Conservation (phyloP, 148 eudicot genomes). For the Arctostaphylos glauca region DNA sequence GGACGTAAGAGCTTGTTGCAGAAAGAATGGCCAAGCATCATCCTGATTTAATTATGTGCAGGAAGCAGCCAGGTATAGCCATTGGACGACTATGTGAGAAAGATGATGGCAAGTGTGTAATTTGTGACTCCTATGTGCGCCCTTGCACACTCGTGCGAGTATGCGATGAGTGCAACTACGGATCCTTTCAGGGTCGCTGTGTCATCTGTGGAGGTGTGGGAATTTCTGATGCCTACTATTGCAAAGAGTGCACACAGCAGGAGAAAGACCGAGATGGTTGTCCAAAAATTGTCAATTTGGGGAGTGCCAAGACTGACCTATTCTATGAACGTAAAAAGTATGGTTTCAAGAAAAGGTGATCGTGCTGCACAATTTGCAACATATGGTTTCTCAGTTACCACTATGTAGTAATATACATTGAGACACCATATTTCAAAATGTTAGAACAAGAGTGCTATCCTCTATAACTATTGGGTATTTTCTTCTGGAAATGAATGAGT, state of each 20-base stretch:
- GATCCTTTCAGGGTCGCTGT: slow-evolving; percentile 67
- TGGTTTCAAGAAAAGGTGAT: slow-evolving; percentile 62
- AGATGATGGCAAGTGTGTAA: slow-evolving; percentile 57
- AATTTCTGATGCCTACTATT: slow-evolving; percentile 74
- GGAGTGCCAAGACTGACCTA: slow-evolving; percentile 69
- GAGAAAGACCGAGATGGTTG: slow-evolving; percentile 83
- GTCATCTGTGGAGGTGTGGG: slow-evolving; percentile 78
- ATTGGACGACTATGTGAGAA: slow-evolving; percentile 69
- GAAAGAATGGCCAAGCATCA: slow-evolving; percentile 68
- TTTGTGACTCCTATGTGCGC: slow-evolving; percentile 70
- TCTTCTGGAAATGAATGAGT: neutral
- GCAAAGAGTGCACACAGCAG: slow-evolving; percentile 80
- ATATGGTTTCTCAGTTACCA: neutral
- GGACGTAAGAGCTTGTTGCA: slow-evolving; percentile 10
- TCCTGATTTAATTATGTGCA: slow-evolving; percentile 66
- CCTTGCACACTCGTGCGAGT: slow-evolving; percentile 64
- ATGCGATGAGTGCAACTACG: slow-evolving; percentile 66
- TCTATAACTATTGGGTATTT: neutral
- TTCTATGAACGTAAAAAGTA: slow-evolving; percentile 67
- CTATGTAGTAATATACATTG: neutral
- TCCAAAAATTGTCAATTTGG: slow-evolving; percentile 72
- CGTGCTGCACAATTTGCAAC: neutral
- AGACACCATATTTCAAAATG: neutral
- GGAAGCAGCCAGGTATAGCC: slow-evolving; percentile 73
- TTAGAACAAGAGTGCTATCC: neutral